A percentile compares a stretch with the other conserved stretches of the same genome.
Conservation (phyloP, 805 yeast genomes). For the Candida boleticola region DNA sequence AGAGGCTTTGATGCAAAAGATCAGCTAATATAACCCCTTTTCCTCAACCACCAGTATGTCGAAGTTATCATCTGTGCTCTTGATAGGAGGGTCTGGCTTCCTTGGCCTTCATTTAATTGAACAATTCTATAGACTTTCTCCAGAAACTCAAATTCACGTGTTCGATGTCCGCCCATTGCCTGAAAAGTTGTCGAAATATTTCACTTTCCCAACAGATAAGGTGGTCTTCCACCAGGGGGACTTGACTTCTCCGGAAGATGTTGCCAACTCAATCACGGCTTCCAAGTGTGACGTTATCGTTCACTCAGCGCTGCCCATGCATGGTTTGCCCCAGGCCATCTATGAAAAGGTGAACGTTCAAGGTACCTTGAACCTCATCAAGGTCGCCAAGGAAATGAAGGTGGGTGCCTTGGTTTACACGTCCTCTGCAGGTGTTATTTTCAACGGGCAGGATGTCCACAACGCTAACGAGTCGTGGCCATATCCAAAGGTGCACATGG, state of each 20-base stretch:
- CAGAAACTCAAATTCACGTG: slow-evolving; percentile 75
- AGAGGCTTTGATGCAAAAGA: no score
- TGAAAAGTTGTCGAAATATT: slow-evolving; percentile 62
- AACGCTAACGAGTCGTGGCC: slow-evolving; percentile 97
- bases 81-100: slow-evolving; percentile 96
- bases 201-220: slow-evolving; percentile 63
- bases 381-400: slow-evolving; percentile 52
- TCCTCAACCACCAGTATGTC: no score
- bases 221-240: slow-evolving; percentile 78
- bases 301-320: slow-evolving; percentile 96
- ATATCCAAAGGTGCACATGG: slow-evolving; percentile 89
- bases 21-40: no score
- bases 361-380: slow-evolving; percentile 77
- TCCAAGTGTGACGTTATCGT: slow-evolving; percentile 75
- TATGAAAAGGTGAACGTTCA: slow-evolving; percentile 87
- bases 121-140: slow-evolving; percentile 65
- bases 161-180: slow-evolving; percentile 92
- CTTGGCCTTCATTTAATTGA: slow-evolving; percentile 88
- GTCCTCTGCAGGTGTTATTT: slow-evolving; percentile 95
- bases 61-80: slow-evolving; percentile 55
- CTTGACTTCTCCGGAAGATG: slow-evolving; percentile 70
- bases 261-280: slow-evolving; percentile 55
- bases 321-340: slow-evolving; percentile 76
- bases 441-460: slow-evolving; percentile 88
- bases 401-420: slow-evolving; percentile 83